These are phyloP conservation scores for Cladosporium sp. DNA, from an alignment of 2,329 filamentous ascomycete species.

Conservation along the genomic window DNA sequence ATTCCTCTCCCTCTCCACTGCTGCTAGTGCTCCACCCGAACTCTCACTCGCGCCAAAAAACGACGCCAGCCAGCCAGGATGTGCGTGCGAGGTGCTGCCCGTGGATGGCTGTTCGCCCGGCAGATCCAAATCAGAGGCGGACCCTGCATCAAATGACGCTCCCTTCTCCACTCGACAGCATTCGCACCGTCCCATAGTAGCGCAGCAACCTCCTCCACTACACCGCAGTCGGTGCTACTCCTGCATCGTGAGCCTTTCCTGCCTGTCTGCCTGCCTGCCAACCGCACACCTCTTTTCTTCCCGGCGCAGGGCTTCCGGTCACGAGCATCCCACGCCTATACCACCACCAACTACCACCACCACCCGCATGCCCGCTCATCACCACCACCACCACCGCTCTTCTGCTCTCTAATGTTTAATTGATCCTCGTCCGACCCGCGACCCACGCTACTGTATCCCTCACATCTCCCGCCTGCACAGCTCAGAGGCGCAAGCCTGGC, in stretches of 20 bases:
- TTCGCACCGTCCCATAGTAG: conserved; percentile 16
- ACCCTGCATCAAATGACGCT: not conserved
- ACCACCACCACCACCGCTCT: not conserved
- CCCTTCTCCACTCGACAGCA: conserved; percentile 14
- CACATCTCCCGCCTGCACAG: not conserved
- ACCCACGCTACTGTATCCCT: conserved; percentile 1
- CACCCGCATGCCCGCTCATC: not conserved
- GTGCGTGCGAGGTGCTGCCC: not conserved
- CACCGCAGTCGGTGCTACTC: conserved; percentile 14
- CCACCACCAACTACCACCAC: not conserved
- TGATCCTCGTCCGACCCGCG: conserved; percentile 10
- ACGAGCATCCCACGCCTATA: conserved; percentile 10
- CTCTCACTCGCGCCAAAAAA: not conserved
- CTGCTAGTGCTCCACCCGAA: not conserved
- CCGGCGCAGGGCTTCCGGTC: conserved; percentile 19
- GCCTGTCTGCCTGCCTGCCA: not conserved
- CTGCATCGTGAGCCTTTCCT: not conserved
- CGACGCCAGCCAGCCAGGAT: not conserved
- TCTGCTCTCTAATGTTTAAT: conserved; percentile 19
- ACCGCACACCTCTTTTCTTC: conserved; percentile 15
- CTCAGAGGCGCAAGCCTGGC: conserved; percentile 17
- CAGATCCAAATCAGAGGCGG: conserved; percentile 12
- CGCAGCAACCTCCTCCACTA: conserved; percentile 15
- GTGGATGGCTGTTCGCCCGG: conserved; percentile 6
- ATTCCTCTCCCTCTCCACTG: too few relatives aligned